Conservation (phyloP, 2,329 filamentous ascomycete species). For the Sporothrix brasiliensis region DNA sequence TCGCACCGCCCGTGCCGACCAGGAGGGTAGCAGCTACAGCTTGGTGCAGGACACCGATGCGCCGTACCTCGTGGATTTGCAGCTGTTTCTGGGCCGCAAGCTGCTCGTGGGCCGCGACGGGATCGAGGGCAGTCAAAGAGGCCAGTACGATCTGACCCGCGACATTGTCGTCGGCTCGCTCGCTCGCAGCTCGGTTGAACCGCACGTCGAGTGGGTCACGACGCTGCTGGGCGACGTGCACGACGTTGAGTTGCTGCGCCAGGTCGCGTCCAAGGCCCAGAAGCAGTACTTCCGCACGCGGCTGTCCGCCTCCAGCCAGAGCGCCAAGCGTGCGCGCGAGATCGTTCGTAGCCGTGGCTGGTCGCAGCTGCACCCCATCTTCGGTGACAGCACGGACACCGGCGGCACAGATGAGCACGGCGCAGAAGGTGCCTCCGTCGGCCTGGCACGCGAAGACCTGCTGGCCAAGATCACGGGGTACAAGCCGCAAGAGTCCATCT, state of each 20-base stretch:
- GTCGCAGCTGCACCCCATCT: conserved; percentile 77
- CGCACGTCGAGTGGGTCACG: conserved; percentile 78
- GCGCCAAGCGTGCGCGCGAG: conserved; percentile 82
- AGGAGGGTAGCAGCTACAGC: conserved; percentile 93
- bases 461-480: conserved; percentile 85
- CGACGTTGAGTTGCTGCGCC: conserved; percentile 71
- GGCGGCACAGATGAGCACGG: conserved; percentile 49
- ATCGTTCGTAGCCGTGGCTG: conserved; percentile 71
- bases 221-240: conserved; percentile 74
- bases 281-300: conserved; percentile 89
- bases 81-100: conserved; percentile 87
- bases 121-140: conserved; percentile 46
- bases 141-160: conserved; percentile 69
- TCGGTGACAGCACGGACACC: conserved; percentile 56
- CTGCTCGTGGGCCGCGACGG: conserved; percentile 72
- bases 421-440: conserved; percentile 42
- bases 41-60: conserved; percentile 84
- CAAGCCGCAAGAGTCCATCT: conserved; percentile 91
- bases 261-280: conserved; percentile 83
- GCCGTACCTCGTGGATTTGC: conserved; percentile 89
- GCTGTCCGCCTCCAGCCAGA: conserved; percentile 86
- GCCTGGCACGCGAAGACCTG: conserved; percentile 78
- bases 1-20: conserved; percentile 90
- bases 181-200: conserved; percentile 71
- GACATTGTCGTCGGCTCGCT: conserved; percentile 83